Conservation (phyloP, 345 rosid genomes). For the Eutrema heterophyllum region DNA sequence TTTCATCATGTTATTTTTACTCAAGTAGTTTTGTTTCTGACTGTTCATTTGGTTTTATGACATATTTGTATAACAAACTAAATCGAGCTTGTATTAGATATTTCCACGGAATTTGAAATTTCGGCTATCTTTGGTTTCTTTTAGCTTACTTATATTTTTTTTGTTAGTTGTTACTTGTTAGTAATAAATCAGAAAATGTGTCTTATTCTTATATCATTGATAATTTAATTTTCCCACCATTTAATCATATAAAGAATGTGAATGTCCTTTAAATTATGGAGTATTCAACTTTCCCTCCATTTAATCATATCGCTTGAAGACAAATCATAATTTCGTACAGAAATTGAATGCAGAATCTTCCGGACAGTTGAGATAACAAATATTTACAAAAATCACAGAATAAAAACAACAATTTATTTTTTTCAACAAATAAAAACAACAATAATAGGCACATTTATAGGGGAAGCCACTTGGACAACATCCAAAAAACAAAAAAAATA, state of each 20-base stretch:
- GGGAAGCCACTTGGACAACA: constrained; percentile 3
- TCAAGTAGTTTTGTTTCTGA: too few relatives aligned
- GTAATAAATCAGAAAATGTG: neutral
- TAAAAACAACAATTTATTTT: neutral
- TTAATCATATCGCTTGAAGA: constrained; percentile 11
- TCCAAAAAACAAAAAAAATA: neutral
- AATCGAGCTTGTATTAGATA: neutral
- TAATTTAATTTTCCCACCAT: neutral
- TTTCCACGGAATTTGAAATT: neutral
- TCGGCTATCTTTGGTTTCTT: neutral
- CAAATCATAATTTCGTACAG: constrained; percentile 18
- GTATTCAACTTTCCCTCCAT: constrained; percentile 2
- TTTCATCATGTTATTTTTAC: too few relatives aligned
- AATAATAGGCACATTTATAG: constrained; percentile 17
- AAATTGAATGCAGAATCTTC: constrained; percentile 27
- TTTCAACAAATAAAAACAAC: neutral
- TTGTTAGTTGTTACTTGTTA: too few relatives aligned
- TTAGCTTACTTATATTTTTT: neutral
- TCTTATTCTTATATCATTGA: neutral
- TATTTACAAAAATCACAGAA: neutral
- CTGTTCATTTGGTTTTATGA: too few relatives aligned
- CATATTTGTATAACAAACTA: too few relatives aligned
- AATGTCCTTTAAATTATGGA: neutral
- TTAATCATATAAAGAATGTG: neutral
- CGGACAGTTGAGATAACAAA: neutral